phyloP scores from a whole-genome alignment of 2,329 filamentous ascomycete species.

The Apiospora aurea region DNA sequence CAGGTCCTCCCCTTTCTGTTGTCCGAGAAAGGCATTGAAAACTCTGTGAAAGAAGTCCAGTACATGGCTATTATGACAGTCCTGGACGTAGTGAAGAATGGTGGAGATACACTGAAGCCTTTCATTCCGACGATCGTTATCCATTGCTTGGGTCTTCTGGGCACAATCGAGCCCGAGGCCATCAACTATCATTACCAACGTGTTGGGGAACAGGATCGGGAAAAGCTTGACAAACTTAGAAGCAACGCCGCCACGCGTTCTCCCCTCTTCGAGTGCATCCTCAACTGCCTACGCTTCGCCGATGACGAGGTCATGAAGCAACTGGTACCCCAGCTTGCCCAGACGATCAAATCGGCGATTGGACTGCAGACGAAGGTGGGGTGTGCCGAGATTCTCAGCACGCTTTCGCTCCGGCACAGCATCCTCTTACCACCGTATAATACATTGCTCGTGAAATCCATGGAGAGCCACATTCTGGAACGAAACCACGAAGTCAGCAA shows the following conservation, averaged over 20 bases:
- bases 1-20: constrained; percentile 90
- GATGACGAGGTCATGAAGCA: constrained; percentile 80
- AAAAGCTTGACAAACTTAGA: constrained; percentile 88
- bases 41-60: constrained; percentile 85
- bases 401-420: constrained; percentile 81
- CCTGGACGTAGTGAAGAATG: constrained; percentile 88
- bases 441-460: constrained; percentile 75
- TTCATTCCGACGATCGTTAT: constrained; percentile 85
- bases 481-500: constrained; percentile 93
- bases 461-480: constrained; percentile 85
- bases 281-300: constrained; percentile 84
- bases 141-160: constrained; percentile 81
- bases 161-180: constrained; percentile 85
- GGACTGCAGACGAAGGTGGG: constrained; percentile 95
- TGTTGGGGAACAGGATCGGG: constrained; percentile 83
- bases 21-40: constrained; percentile 88
- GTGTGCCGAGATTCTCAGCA: constrained; percentile 83
- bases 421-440: constrained; percentile 78
- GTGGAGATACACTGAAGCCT: constrained; percentile 77
- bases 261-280: constrained; percentile 91
- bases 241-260: constrained; percentile 83
- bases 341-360: constrained; percentile 83
- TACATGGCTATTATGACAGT: constrained; percentile 83
- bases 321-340: constrained; percentile 75
- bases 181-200: constrained; percentile 95